Conservation (phyloP, 352 stramenopile species). For the Pythium insidiosum region DNA sequence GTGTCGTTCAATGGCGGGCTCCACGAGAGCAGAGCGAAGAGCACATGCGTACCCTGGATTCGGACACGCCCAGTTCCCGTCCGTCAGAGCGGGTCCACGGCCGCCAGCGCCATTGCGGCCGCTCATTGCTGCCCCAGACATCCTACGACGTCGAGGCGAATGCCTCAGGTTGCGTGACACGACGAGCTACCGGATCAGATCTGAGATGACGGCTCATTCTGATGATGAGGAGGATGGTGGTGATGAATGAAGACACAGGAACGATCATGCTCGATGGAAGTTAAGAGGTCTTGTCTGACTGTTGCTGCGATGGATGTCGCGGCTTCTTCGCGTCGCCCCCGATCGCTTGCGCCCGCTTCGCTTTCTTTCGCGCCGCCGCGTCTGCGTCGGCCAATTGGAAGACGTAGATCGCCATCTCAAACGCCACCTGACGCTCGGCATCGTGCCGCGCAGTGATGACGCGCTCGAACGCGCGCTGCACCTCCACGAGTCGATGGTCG, state of each 20-base stretch:
- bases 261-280: no score
- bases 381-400: slow-evolving; percentile 62
- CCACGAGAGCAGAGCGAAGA: not conserved
- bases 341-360: no score
- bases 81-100: slow-evolving; percentile 35
- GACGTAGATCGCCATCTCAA: slow-evolving; percentile 46
- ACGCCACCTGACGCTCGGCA: slow-evolving; percentile 39
- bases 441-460: slow-evolving; percentile 44
- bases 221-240: no score
- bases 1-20: not conserved
- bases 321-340: no score
- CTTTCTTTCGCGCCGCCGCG: slow-evolving; percentile 2
- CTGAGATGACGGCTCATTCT: no score
- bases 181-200: slow-evolving; percentile 1
- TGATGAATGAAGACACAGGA: no score
- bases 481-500: slow-evolving; percentile 50
- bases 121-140: no score
- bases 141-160: no score
- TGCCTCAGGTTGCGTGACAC: no score
- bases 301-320: no score
- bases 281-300: no score
- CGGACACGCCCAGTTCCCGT: slow-evolving; percentile 76
- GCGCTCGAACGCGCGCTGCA: slow-evolving; percentile 61
- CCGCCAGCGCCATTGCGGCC: slow-evolving; percentile 27
- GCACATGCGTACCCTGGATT: slow-evolving; percentile 45